Base-by-base conservation (phyloP, 129 eudicot species). In the Apium graveolens region DNA sequence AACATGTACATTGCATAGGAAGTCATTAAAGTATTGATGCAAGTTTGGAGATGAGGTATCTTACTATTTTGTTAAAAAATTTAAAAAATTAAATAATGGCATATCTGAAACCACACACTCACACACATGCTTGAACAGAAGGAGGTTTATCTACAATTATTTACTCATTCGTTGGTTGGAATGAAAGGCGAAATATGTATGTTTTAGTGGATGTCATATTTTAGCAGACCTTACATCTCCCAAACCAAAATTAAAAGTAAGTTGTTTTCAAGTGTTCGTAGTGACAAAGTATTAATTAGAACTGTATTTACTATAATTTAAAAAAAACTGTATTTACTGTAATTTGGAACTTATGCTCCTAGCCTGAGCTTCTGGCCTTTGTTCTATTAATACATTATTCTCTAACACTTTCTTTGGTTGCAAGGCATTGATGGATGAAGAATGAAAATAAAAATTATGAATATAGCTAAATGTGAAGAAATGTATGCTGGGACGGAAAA, bases 1-100 rank as follows among this genome's bases (percentile, higher is more conserved):
- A 60, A 57, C 17, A 60, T 60, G 68, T 60, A 26, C 68, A 60
- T 60, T 60, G 68, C 68, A 60, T 60, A 34, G 34, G 68, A n/a
- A n/a, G 16, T 49, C 24, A 6, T n/a, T n/a, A 20, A 49, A 49
- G 17, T 17, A 49, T 18, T 18, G 7, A 49, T 49, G 53, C 53
- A 5, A 24, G 26, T 57, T n/a, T 21, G 0, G 2, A 55, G 66
- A 57, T 55, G 12, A 21, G 65, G 0, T 24, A 24, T 55, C 65
- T 55, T 55, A 24, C 2, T 21, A 53, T 55, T 21, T 55, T 11
- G 8, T 8, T 20, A 3, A 60, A 60, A n/a, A 9, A n/a, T 10
- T 11, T 0, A 2, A 9, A 10, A 2, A 8, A 2, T n/a, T 60
- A 26, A n/a, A n/a, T 29, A n/a, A 60, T 60, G 6, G 5, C 32